Base-by-base conservation (phyloP, 106 monocot genomes). In the Triglochin maritima region DNA sequence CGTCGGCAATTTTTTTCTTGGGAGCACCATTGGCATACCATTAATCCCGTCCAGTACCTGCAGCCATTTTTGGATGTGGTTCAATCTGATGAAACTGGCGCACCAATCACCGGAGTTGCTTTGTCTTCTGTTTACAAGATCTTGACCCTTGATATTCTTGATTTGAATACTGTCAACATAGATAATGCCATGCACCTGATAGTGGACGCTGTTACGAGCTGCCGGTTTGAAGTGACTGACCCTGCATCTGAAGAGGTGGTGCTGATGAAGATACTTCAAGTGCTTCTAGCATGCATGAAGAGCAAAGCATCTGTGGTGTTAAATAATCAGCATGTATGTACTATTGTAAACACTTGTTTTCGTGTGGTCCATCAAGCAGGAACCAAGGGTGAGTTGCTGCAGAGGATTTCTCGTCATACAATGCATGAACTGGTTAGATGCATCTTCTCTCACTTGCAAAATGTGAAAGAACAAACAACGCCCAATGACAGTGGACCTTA, bases 331-430 rank as follows among this genome's bases (percentile, higher is more conserved):
- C 89, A 87, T 48, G 89, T 94, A 9, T 87, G 86, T 58, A 82
- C 82, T 11, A 76, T 94, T 13, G 89, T 89, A 46, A 94, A 85
- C 65, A 94, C 94, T 0, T 94, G 86, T 73, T 94, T 94, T 63
- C 79, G 94, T n/a, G 77, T 94, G 49, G 94, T 94, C 52, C 86
- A 94, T 71, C 94, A 94, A 68, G 94, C 94, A 7, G 89, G 89
- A 9, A 80, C 84, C 3, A 94, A 94, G 65, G 89, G 94, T 6
- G 94, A 94, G 76, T 80, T 94, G 62, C 81, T 94, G 62, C 94
- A 94, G 82, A 60, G 94, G 41, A 75, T 89, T 52, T 84, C 94
- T 12, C 73, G 89, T 49, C 84, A 94, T 49, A 94, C 86, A 0
- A 87, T 94, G 89, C 89, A 89, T 55, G 94, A 94, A 68, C 77